Conservation (phyloP, 306 rosid genomes). For the Datisca glomerata region DNA sequence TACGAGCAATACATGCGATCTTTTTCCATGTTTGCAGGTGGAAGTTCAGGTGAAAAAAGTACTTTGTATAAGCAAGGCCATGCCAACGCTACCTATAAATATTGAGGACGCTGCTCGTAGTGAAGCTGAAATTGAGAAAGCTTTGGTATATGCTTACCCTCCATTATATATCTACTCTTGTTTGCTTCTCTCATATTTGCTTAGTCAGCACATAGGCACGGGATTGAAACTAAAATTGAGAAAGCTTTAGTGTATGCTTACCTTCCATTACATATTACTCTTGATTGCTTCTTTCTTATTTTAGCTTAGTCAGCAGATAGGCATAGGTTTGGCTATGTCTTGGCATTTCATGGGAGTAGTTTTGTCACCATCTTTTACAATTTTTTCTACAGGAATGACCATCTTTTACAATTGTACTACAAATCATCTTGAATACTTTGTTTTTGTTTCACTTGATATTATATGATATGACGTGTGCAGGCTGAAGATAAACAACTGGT, state of each 20-base stretch:
- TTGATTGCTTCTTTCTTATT: constrained; percentile 24
- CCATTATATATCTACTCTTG: constrained; percentile 4
- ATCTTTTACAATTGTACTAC: too few species aligned
- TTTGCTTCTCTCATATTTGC: constrained; percentile 28
- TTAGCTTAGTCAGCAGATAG: too few species aligned
- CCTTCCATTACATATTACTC: neutral
- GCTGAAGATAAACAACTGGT: constrained; percentile 64
- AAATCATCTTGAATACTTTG: neutral
- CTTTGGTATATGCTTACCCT: constrained; percentile 27
- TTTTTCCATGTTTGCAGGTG: constrained; percentile 49
- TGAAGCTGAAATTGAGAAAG: constrained; percentile 64
- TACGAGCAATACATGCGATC: too few species aligned
- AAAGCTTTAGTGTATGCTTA: constrained; percentile 36
- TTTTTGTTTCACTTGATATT: neutral
- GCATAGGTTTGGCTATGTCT: too few species aligned
- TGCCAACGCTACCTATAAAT: constrained; percentile 56
- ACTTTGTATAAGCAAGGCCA: constrained; percentile 53
- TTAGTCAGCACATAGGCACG: too few species aligned
- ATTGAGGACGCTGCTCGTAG: constrained; percentile 91
- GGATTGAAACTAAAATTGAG: constrained; percentile 59
- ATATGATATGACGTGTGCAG: constrained; percentile 26
- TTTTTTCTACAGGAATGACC: too few species aligned
- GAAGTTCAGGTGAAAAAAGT: constrained; percentile 80
- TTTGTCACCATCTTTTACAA: too few species aligned
- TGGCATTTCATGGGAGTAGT: too few species aligned